phyloP scores from a whole-genome alignment of 805 yeast genomes.

The Zygosaccharomyces pseudorouxii region DNA sequence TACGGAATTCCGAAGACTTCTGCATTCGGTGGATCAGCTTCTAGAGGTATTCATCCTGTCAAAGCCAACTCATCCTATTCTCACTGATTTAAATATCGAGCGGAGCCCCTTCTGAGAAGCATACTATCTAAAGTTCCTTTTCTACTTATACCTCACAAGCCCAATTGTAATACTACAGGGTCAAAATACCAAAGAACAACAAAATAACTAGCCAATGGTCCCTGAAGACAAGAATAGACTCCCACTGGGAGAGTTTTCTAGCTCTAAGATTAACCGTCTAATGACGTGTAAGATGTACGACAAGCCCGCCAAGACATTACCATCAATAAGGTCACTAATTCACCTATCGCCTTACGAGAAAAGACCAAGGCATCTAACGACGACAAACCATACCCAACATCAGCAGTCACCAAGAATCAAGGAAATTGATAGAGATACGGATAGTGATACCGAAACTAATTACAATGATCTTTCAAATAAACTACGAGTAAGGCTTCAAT shows the following conservation, averaged over 20 bases:
- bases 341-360: conserved; percentile 8
- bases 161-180: background rate
- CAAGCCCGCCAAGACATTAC: conserved; percentile 12
- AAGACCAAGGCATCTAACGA: conserved; percentile 1
- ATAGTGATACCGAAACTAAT: conserved; percentile 1
- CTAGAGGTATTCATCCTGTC: background rate
- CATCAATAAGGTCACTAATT: conserved; percentile 23
- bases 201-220: conserved; percentile 14
- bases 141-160: background rate
- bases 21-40: conserved; percentile 4
- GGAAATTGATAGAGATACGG: background rate
- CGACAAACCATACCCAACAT: background rate
- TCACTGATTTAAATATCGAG: conserved; percentile 1
- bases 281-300: background rate
- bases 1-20: conserved; percentile 4
- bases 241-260: conserved; percentile 28
- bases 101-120: background rate
- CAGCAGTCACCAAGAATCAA: conserved; percentile 2
- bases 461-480: conserved; percentile 27
- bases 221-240: conserved; percentile 18
- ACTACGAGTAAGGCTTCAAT: conserved; percentile 44
- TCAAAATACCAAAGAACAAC: background rate
- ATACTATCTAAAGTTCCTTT: background rate
- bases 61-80: background rate
- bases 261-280: conserved; percentile 25